Base-by-base conservation (phyloP, 73 alveolate species). In the Uronychia binucleata region DNA sequence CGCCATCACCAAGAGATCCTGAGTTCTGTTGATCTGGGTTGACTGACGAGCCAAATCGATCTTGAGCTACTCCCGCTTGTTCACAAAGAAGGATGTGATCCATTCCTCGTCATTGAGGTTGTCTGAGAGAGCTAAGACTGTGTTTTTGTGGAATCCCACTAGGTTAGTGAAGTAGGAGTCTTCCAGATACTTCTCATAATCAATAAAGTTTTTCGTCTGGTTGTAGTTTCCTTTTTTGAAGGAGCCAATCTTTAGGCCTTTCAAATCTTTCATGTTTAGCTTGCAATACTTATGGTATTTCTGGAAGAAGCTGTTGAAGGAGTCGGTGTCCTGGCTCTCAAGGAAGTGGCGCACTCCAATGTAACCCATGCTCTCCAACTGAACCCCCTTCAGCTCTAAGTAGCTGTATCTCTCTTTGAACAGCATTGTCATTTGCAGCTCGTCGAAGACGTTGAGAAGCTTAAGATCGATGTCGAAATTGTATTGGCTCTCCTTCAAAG, bases 131-230 rank as follows among this genome's bases (percentile, higher is more conserved):
- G 67, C 27, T 0, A 29, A 75, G 13, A 31, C 57, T 0, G 34
- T 26, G 28, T 77, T 1, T 31, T 30, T 30, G 57, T 29, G 11
- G 31, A 30, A 75, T 26, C 58, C 67, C 77, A 85, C 13, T 29
- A 85, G 19, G 11, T 11, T 0, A 26, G 33, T n/a, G 82, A 77
- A 77, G 30, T 85, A 85, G 26, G 91, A 85, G 33, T 85, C 67
- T 25, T 85, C 81, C 67, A 85, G 30, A 57, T 34, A 85, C 1
- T 85, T 83, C 75, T 77, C 86, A 77, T 85, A 85, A 26, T 79
- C 84, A n/a, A 78, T 35, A 57, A 85, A 85, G 26, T 85, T 46
- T 30, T 85, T 78, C 5, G 67, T 34, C 57, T 85, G 28, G 28
- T 75, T 77, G 82, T 34, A 85, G 76, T 85, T 85, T 33, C 31